Percentiles rank a stretch among this genome's conserved stretches.
Evolutionary conservation across 257 asterid species (phyloP).

Genomic region (Paraleonurus japonicus): DNA sequence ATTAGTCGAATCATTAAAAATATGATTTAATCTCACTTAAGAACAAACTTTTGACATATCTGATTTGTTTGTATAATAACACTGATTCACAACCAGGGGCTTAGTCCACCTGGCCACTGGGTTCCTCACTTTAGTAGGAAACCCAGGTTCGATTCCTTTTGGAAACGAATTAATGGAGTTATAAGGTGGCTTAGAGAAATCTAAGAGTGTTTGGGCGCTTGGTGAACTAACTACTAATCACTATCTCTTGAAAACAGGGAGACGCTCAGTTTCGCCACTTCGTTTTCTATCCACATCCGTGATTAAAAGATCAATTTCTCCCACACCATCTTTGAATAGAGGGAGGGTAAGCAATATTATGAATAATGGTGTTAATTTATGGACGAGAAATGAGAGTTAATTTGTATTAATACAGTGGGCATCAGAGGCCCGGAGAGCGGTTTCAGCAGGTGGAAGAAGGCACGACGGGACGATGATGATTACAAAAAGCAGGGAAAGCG

Average conservation of each 20-base stretch:
- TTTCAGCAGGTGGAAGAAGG: conserved; percentile 31
- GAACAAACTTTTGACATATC: too few relatives aligned
- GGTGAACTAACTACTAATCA: too few relatives aligned
- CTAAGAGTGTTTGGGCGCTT: too few relatives aligned
- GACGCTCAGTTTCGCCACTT: conserved; percentile 52
- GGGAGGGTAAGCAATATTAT: conserved; percentile 46
- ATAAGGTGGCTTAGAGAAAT: too few relatives aligned
- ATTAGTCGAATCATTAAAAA: too few relatives aligned
- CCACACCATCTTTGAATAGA: conserved; percentile 28
- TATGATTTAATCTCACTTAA: too few relatives aligned
- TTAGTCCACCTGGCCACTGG: too few relatives aligned
- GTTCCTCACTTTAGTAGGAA: too few relatives aligned
- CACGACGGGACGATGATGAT: not conserved
- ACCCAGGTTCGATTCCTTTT: too few relatives aligned
- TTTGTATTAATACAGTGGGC: conserved; percentile 37
- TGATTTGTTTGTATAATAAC: too few relatives aligned
- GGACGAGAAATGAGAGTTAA: not conserved
- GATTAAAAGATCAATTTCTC: conserved; percentile 47
- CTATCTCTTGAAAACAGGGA: conserved; percentile 35
- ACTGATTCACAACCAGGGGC: too few relatives aligned
- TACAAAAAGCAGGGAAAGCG: not conserved
- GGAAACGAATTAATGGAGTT: too few relatives aligned
- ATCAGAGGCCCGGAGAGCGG: conserved; percentile 48
- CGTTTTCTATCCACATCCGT: conserved; percentile 44
- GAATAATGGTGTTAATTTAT: not conserved